Evolutionary conservation across 805 yeast species (phyloP), one percentile per base, ranked within the genome.

Genomic region (Nakazawaea laoshanensis): DNA sequence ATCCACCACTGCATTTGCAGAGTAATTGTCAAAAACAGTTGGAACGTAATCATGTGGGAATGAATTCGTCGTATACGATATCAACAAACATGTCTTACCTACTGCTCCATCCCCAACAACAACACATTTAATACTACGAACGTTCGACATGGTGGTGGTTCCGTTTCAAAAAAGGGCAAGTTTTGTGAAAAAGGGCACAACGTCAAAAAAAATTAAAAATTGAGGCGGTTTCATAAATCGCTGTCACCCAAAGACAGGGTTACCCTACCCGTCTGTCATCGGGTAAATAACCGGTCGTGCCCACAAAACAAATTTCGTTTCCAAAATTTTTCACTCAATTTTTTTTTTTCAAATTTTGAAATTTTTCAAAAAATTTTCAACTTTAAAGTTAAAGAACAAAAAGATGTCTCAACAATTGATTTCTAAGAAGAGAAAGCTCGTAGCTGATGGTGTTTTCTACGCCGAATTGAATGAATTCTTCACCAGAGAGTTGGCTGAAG

Each of bases 371-470:
- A 12, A 29, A 6, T 21, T 29, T 29, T 20, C 10, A 5, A 2
- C 15, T 19, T 11, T 20, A 20, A 8, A 9, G 10, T 11, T 16
- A 14, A 13, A 13, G n/a, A 30, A 16, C 23, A 17, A 15, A 24
- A 31, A 40, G 15, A 24, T 23, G 28, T 28, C 36, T 13, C 19
- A 20, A 18, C 32, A 24, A 19, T 63, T 70, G 61, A 82, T 88
- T 67, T 89, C 97, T 62, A 85, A 86, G 76, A 89, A 86, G 77
- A 88, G 96, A 85, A 88, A 88, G 88, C 83, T 88, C 64, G 97
- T 92, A 65, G 96, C 96, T 70, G 98, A 92, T 79, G 98, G 98
- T 85, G 98, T 92, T 61, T 86, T 92, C 80, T 92, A 81, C 94
- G 98, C 98, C 70, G 98, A 92, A 77, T 75, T 92, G 63, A 92